Conservation (phyloP, 1,284 basidiomycete genomes). For the Trametes sp. region DNA sequence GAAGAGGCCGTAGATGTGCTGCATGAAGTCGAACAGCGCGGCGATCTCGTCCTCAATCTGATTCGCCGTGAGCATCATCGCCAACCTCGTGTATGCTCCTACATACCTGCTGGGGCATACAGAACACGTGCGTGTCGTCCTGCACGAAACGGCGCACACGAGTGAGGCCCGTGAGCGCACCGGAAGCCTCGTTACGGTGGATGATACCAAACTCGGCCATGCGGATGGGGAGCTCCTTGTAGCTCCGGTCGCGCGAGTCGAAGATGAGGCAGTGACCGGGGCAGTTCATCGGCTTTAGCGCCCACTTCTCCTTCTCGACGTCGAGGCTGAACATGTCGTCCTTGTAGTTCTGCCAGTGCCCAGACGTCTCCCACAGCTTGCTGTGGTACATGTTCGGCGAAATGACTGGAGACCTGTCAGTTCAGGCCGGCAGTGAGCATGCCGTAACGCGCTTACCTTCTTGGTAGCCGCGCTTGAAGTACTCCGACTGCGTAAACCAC, state of each 20-base stretch:
- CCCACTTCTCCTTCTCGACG: slow-evolving; percentile 96
- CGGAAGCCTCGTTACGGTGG: slow-evolving; percentile 96
- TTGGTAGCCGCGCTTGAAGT: slow-evolving; percentile 88
- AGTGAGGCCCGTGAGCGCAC: slow-evolving; percentile 93
- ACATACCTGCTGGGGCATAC: slow-evolving; percentile 88
- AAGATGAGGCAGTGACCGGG: slow-evolving; percentile 98
- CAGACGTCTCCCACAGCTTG: slow-evolving; percentile 98
- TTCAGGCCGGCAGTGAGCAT: background rate
- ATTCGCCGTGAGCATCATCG: background rate
- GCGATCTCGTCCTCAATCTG: slow-evolving; percentile 91
- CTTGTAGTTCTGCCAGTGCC: slow-evolving; percentile 98
- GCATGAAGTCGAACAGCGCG: slow-evolving; percentile 93
- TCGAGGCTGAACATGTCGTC: slow-evolving; percentile 98
- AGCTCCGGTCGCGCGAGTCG: slow-evolving; percentile 92
- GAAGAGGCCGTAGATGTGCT: slow-evolving; percentile 94
- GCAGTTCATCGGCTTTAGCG: slow-evolving; percentile 99
- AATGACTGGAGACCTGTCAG: slow-evolving; percentile 67
- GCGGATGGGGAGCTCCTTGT: slow-evolving; percentile 95
- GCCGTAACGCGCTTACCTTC: slow-evolving; percentile 61
- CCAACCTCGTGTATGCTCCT: background rate
- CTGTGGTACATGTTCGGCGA: slow-evolving; percentile 98
- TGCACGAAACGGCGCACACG: slow-evolving; percentile 96
- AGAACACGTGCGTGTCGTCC: slow-evolving; percentile 98
- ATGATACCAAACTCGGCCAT: slow-evolving; percentile 99
- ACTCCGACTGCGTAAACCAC: slow-evolving; percentile 63